Conservation (phyloP, 176 grass and related monocot species). For the Alloteropsis semialata region DNA sequence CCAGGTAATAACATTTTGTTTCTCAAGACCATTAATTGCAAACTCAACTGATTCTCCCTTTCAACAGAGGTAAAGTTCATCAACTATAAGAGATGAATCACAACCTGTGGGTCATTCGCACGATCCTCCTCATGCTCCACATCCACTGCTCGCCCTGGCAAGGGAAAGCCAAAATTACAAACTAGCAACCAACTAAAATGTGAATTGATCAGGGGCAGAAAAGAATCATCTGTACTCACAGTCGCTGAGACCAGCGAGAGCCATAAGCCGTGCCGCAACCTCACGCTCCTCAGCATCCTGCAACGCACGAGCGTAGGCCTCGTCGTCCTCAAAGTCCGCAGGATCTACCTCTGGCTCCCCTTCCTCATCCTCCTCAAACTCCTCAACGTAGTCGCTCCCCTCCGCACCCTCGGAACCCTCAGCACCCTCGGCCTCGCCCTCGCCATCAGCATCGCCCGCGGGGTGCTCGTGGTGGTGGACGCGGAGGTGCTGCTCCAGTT, state of each 20-base stretch:
- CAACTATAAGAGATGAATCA: neutral
- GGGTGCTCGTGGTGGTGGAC: slow-evolving; percentile 49
- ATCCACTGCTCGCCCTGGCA: slow-evolving; percentile 79
- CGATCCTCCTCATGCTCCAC: slow-evolving; percentile 75
- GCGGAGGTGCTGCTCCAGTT: slow-evolving; percentile 46
- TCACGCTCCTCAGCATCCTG: slow-evolving; percentile 91
- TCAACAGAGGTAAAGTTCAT: neutral
- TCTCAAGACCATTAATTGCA: neutral
- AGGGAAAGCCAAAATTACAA: slow-evolving; percentile 11
- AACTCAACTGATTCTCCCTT: neutral
- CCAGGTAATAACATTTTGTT: neutral
- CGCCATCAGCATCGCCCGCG: neutral
- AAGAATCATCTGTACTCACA: slow-evolving; percentile 47
- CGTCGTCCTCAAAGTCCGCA: slow-evolving; percentile 73
- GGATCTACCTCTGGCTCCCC: slow-evolving; percentile 56
- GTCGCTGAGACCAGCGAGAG: slow-evolving; percentile 76
- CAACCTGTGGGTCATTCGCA: slow-evolving; percentile 62
- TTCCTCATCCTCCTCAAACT: slow-evolving; percentile 66
- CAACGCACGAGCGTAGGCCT: slow-evolving; percentile 77
- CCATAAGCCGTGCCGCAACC: slow-evolving; percentile 74
- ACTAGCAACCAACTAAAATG: slow-evolving; percentile 4
- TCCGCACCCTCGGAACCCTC: slow-evolving; percentile 33
- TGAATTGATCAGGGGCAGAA: neutral
- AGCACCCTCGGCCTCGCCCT: neutral
- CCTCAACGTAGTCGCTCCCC: slow-evolving; percentile 79